Conservation (phyloP, 2,329 filamentous ascomycete species). For the Ophiocordyceps polyrhachis-furcata region DNA sequence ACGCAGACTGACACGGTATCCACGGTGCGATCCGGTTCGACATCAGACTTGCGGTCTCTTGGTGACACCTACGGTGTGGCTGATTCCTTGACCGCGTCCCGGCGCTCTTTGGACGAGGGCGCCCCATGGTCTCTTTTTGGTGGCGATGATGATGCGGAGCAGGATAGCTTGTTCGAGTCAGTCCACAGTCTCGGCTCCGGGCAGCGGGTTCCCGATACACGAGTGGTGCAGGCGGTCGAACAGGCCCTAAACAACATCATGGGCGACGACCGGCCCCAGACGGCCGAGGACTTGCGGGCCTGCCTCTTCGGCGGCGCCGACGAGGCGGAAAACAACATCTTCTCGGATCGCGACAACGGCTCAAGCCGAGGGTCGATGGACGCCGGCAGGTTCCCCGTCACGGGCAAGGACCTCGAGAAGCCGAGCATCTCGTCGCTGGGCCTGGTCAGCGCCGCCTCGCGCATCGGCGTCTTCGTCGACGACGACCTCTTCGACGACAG, state of each 20-base stretch:
- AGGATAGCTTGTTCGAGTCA: constrained; percentile 51
- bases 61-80: constrained; percentile 17
- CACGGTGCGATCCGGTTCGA: constrained; percentile 24
- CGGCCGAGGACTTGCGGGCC: constrained; percentile 42
- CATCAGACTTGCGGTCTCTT: constrained; percentile 25
- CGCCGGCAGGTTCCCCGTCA: constrained; percentile 13
- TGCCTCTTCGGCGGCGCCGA: constrained; percentile 37
- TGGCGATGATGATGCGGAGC: constrained; percentile 58
- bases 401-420: constrained; percentile 37
- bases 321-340: constrained; percentile 26
- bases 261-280: constrained; percentile 51
- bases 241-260: constrained; percentile 83
- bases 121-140: constrained; percentile 41
- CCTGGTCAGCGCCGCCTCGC: constrained; percentile 69
- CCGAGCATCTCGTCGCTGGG: constrained; percentile 84
- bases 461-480: constrained; percentile 82
- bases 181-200: constrained; percentile 49
- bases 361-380: constrained; percentile 46
- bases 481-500: constrained; percentile 89
- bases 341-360: constrained; percentile 34
- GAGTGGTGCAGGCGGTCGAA: constrained; percentile 84
- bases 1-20: constrained; percentile 15
- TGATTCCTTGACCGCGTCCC: constrained; percentile 23
- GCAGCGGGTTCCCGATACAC: constrained; percentile 47
- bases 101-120: constrained; percentile 54